Evolutionary conservation across 2,329 filamentous ascomycete genomes (phyloP), one percentile per base, ranked within the genome.

Genomic region (Xylariaceae sp.): DNA sequence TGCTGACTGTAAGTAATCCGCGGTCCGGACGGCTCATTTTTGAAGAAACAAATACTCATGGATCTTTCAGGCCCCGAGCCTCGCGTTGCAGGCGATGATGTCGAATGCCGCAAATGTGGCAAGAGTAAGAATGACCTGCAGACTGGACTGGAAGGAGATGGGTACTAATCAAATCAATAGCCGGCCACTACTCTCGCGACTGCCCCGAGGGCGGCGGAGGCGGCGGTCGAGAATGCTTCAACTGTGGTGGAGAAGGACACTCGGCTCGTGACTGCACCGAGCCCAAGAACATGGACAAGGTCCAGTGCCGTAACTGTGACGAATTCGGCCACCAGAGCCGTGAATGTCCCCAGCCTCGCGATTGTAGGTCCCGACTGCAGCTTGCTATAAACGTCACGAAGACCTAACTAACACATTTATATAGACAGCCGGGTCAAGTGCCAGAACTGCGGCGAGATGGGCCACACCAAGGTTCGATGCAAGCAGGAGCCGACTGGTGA

Each of bases 81-180:
- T 42, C 82, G 86, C n/a, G 80, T 82, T 63, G 80, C 84, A 34
- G 73, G 74, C 39, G 82, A 79, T 34, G 80, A 80, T 55, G 80
- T 88, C 1, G 84, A 88, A 70, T 89, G 86, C 70, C 83, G 82
- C 67, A 87, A 84, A 71, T 88, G 86, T 68, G 77, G 78, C 47
- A 77, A 85, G 73, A 82, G 83, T 86, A 74, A 71, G 79, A 73
- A 9, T 35, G 11, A 35, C 13, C 35, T 45, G 30, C 7, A 15
- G n/a, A 47, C 7, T 2, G 3, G 39, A 30, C 23, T 30, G 4
- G 34, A 9, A 15, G 51, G 30, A 50, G 9, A 51, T 23, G 49
- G 13, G n/a, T 42, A 59, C 63, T 67, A 62, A 66, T 53, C 34
- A 42, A 13, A 53, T 52, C n/a, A 39, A 15, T 57, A 86, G 79